Base-by-base conservation (phyloP, 805 yeast genomes). In the Trichomonascus vanleenenianus region DNA sequence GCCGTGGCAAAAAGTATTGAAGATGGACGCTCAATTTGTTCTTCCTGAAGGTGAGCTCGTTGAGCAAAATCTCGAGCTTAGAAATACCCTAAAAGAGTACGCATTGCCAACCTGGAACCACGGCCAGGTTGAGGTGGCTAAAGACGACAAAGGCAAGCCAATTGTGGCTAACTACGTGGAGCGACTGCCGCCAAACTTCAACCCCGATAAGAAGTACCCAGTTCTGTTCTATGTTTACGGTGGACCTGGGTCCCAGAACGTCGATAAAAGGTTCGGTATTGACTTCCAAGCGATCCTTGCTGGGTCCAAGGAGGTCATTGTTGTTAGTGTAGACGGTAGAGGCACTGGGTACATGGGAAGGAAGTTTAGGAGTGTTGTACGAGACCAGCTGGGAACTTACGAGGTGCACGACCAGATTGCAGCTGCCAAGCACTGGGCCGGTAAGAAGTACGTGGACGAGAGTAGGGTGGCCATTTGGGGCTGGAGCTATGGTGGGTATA, bases 401-500 rank as follows among this genome's bases (percentile, higher is more conserved):
- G 98, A 93, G 63, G 83, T 93, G 1, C 66, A 68, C 22, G 98
- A 93, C 63, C 97, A 91, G 64, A 83, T 93, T 33, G 67, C 78
- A 0, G 95, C 94, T 3, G 98, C 95, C 2, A 76, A 78, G 52
- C 51, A 71, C 1, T 91, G 93, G 83, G 72, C 77, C 2, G 40
- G 64, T 3, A 76, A 74, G 54, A 48, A 70, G 2, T 91, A 82
- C 57, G 83, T 93, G 36, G 85, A 89, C 59, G 63, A 68, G 19
- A 67, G 73, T 2, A 74, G 77, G 49, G 79, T 86, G 10, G 94
- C 95, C 0, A 77, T 91, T 45, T 93, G 97, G 91, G 98, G 98
- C 7, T 93, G 98, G 98, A 85, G 95, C 18, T 93, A 91, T 61
- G 98, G 98, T 40, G 98, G 97, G 0, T 93, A 78, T 60, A 75